Evolutionary conservation across 2,329 filamentous ascomycete genomes (phyloP), one percentile per base, ranked within the genome.

Genomic region (Helicocarpus griseus): DNA sequence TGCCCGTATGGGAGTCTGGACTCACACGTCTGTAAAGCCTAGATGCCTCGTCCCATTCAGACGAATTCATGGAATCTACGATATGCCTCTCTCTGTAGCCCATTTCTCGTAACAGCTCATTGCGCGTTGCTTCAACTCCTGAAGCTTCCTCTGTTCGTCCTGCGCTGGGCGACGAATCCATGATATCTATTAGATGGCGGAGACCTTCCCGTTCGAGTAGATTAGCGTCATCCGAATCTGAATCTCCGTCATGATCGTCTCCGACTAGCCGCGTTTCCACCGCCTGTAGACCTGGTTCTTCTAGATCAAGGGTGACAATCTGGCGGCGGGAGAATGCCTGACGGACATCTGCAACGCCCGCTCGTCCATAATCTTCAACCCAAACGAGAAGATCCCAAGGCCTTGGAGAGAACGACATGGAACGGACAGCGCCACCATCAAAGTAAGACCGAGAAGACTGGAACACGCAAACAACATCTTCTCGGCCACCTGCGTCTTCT

Each of bases 331-430:
- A 58, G 53, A 74, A 75, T n/a, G 61, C 62, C 53, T 70, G 71
- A 36, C 73, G 72, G 46, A 75, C 61, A 59, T 76, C 73, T 29
- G 72, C 71, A 52, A 76, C 59, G 6, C 73, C 73, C 41, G 70
- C 70, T 55, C 70, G 65, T 14, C 73, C 73, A 56, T 87, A 84
- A 61, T 95, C 87, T 68, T 98, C 93, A 7, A 89, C 87, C 90
- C 93, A 97, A 5, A 94, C 86, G 38, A 98, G 73, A 17, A 98
- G 79, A 64, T 96, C 91, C 75, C 85, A 91, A 0, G 90, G 88
- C 1, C 87, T 86, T 0, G 91, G 90, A 4, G 87, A 89, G 65
- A 98, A 98, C 1, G 85, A 79, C 86, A 97, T 94, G 55, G 89
- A 88, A 55, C 93, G 81, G 49, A 97, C 83, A 29, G 91, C 89